Base-by-base conservation (phyloP, 352 stramenopile genomes). In the Phytophthora agathidicida region DNA sequence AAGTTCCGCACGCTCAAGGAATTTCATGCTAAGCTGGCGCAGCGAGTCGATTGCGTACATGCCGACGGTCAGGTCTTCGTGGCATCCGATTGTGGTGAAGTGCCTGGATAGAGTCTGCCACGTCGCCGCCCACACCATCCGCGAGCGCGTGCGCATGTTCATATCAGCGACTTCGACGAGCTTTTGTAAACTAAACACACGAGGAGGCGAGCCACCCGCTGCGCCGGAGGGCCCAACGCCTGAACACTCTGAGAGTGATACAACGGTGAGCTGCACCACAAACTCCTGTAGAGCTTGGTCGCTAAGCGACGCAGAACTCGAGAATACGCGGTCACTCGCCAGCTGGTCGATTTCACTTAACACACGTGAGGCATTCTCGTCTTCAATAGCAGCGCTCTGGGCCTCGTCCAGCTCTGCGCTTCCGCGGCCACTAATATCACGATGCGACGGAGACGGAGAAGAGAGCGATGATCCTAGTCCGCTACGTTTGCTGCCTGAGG, bases 21-120 rank as follows among this genome's bases (percentile, higher is more conserved):
- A 99, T 71, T 99, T 99, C 69, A 99, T 97, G 54, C 97, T 99
- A n/a, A 99, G 80, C 77, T 99, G 98, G 31, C 98, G 97, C 17
- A 99, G 80, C 17, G 96, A 98, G 74, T 99, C 98, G 41, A 99
- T 98, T 1, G 97, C 96, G 66, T 98, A 99, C 86, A 99, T 98
- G 38, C 96, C 97, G 19, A 99, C 89, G 44, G 95, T 94, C 32
- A 97, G 77, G 62, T 99, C 98, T 36, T 98, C 84, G 60, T 99
- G 87, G 49, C 94, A 98, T 13, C 97, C 98, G 26, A 99, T 97
- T 32, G 91, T 93, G 5, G 96, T 97, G 71, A 99, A 99, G 65
- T 99, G 97, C n/a, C 91, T 74, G 3, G 94, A 97, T 35, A 99
- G 88, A 16, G 97, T 90, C 37, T 88, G 83, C 98, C 98, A 99